Conservation (phyloP, 371 early-diverging fungal species). For the Mucor sp. region DNA sequence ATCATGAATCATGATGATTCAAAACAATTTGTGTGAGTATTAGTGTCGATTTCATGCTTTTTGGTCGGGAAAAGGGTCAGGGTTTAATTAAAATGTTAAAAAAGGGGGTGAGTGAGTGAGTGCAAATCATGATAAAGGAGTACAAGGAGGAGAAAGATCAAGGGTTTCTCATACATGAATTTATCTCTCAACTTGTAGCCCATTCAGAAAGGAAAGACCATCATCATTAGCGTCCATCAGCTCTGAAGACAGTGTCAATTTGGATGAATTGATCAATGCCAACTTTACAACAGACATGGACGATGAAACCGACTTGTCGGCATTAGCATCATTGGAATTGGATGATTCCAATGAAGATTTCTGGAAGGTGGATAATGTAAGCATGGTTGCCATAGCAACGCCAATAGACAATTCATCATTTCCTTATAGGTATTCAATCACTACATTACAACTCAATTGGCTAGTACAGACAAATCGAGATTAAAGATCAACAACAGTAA, state of each 20-base stretch:
- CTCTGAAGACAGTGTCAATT: conserved; percentile 46
- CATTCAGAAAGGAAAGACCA: conserved; percentile 25
- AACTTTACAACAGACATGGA: conserved; percentile 43
- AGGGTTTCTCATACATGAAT: not conserved
- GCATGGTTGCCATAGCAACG: not conserved
- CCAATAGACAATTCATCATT: not conserved
- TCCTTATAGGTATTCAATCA: not conserved
- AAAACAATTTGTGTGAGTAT: not conserved
- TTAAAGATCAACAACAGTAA: conserved; percentile 1
- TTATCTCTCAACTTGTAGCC: not conserved
- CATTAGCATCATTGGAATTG: conserved; percentile 42
- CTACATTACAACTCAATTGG: not conserved
- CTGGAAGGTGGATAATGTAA: conserved; percentile 48
- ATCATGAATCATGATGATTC: not conserved
- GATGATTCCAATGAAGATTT: conserved; percentile 52
- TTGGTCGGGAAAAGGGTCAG: conserved; percentile 4
- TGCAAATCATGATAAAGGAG: conserved; percentile 2
- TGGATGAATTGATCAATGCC: conserved; percentile 46
- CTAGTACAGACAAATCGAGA: not conserved
- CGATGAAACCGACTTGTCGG: conserved; percentile 45
- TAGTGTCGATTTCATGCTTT: not conserved
- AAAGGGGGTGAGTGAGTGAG: not conserved
- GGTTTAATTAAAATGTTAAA: conserved; percentile 6
- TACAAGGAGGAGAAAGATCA: not conserved
- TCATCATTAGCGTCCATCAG: conserved; percentile 41